phyloP scores from a whole-genome alignment of 495 filamentous ascomycete genomes.

The Aspergillus panamensis region DNA sequence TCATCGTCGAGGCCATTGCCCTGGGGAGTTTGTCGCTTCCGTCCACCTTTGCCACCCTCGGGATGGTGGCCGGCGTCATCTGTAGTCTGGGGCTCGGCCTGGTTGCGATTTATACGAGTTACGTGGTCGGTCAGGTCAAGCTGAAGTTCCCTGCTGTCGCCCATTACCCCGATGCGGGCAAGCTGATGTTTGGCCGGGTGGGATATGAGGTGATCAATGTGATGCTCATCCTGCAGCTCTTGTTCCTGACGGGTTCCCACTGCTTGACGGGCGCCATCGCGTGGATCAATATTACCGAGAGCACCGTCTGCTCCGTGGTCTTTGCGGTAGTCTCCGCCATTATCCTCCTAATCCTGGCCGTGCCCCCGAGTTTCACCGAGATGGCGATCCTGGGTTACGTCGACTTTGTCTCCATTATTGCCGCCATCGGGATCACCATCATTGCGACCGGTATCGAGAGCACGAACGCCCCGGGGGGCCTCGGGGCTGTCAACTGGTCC shows the following conservation, averaged over 20 bases:
- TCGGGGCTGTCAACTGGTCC: constrained; percentile 34
- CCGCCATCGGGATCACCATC: constrained; percentile 65
- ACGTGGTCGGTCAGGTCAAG: constrained; percentile 68
- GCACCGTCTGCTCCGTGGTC: constrained; percentile 58
- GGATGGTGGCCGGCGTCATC: constrained; percentile 56
- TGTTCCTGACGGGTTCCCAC: constrained; percentile 69
- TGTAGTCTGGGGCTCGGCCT: constrained; percentile 55
- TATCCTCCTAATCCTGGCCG: constrained; percentile 55
- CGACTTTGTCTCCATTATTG: constrained; percentile 59
- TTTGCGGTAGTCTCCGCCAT: constrained; percentile 60
- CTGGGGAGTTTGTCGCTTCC: constrained; percentile 59
- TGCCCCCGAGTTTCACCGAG: constrained; percentile 53
- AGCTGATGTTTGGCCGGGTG: constrained; percentile 55
- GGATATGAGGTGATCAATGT: constrained; percentile 59
- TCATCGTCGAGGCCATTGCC: constrained; percentile 63
- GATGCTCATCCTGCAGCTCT: constrained; percentile 58
- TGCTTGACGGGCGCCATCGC: constrained; percentile 67
- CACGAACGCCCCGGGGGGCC: constrained; percentile 28
- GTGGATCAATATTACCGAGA: constrained; percentile 58
- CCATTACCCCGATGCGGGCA: constrained; percentile 63
- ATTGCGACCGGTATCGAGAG: constrained; percentile 54
- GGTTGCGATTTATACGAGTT: constrained; percentile 66
- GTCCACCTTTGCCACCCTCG: constrained; percentile 53
- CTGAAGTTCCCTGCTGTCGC: constrained; percentile 58
- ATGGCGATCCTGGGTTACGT: constrained; percentile 59